Evolutionary conservation across 2,329 filamentous ascomycete species (phyloP), one percentile per base, ranked within the genome.

Genomic region (Colletotrichum sp.): DNA sequence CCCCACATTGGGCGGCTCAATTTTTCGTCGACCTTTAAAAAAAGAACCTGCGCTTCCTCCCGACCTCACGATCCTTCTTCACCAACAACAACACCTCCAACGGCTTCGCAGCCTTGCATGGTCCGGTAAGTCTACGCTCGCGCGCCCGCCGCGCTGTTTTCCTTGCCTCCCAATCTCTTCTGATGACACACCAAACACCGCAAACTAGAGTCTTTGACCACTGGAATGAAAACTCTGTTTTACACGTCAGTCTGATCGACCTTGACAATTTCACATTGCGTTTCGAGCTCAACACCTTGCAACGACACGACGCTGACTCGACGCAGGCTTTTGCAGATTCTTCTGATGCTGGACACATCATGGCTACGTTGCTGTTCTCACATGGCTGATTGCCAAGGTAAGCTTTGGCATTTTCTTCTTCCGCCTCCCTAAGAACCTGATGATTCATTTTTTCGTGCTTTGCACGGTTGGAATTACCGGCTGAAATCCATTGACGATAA

Each of bases 121-220:
- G 79, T 73, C 70, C 81, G 80, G 82, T 82, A 81, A 76, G 80
- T 75, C 13, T 13, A 30, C 67, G 24, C 64, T 71, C 36, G 52
- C 55, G 24, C 65, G 30, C 60, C 18, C 30, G 59, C 15, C 26
- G 30, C 12, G 30, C 21, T 24, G 59, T 63, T 30, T 67, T 77
- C 73, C 76, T 78, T 77, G 21, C 26, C 16, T 34, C 36, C 64
- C 60, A 79, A 77, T 78, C 79, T 83, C 88, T 86, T 87, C 85
- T 95, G 95, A 96, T 96, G 95, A 96, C 93, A 95, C 87, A 85
- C 21, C 89, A 88, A 90, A 91, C 93, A 95, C 94, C 94, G 91
- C 86, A 93, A 96, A 96, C 95, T 98, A 98, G 95, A 98, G 95
- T 98, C 95, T 98, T 97, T 97, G 95, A 98, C 93, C 94, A 89